These are phyloP conservation scores for Discostella stelligera DNA, from an alignment of 352 stramenopile species.

Conservation along the genomic window DNA sequence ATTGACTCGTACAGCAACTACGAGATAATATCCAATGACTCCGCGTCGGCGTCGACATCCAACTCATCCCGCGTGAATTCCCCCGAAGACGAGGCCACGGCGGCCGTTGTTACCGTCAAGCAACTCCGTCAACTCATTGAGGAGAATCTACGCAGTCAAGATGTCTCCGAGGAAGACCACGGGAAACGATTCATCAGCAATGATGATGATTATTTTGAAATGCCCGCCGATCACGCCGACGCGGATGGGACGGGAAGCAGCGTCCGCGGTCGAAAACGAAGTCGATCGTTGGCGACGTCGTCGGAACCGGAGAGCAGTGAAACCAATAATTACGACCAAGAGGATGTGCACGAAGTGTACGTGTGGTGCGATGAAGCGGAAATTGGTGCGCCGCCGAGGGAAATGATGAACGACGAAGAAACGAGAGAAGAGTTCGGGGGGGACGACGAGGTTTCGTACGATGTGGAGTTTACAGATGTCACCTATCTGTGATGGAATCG, in stretches of 20 bases:
- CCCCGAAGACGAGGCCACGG: neutral
- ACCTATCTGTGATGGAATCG: neutral
- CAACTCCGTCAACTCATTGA: slow-evolving; percentile 1
- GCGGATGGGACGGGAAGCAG: neutral
- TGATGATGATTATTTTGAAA: slow-evolving; percentile 6
- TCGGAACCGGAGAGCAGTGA: neutral
- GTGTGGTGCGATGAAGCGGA: neutral
- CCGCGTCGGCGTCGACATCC: neutral
- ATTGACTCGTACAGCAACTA: neutral
- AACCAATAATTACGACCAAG: neutral
- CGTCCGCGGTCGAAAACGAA: neutral
- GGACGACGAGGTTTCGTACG: neutral
- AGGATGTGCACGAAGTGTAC: neutral
- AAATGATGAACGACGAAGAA: neutral
- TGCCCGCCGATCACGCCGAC: neutral
- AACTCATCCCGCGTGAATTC: neutral
- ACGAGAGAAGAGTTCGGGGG: neutral
- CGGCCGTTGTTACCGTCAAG: neutral
- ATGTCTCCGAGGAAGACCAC: neutral
- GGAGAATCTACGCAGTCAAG: neutral
- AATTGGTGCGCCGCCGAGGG: neutral
- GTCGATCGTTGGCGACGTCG: neutral
- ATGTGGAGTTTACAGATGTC: neutral
- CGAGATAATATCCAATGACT: neutral
- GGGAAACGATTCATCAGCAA: slow-evolving; percentile 3